Base-by-base conservation (phyloP, 805 yeast species). In the Kodamaea hsintzibuensis region DNA sequence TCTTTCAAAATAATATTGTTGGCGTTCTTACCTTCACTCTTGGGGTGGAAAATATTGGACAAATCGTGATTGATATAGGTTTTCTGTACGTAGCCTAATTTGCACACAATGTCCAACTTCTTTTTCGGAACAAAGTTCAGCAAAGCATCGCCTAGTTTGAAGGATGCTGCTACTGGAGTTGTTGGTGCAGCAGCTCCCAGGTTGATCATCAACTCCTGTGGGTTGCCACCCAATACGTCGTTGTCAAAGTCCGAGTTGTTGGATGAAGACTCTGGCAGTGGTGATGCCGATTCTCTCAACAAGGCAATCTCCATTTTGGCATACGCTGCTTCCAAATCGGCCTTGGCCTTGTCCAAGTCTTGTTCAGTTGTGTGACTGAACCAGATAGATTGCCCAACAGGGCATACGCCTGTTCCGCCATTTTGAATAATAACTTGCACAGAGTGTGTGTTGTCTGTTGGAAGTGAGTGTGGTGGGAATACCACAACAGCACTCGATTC, bases 341-440 rank as follows among this genome's bases (percentile, higher is more conserved):
- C 75, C 60, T 88, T 83, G 3, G 92, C 97, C 57, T 82, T 81
- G 46, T 76, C 79, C 44, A 86, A 83, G 53, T 80, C 82, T 51
- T 67, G 76, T 68, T 89, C 96, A 54, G 83, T 81, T 2, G 96
- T 86, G 40, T 92, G 85, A 58, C 91, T 76, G 72, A 89, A 92
- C 98, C 98, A 93, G 52, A 92, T 82, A 52, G 93, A 83, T 62
- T 91, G 92, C 44, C 89, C 95, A n/a, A 68, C 67, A 1, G 97
- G 96, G 60, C 96, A 91, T 60, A 88, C 86, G 14, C 96, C 97
- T 0, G 93, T 78, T 9, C 91, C 95, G 7, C 91, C 84, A 50
- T 96, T 96, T 77, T 90, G 84, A 35, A 95, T 90, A 42, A 93
- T 73, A 3, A 86, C 93, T 70, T 92, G 98, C 39, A 93, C 95